Base-by-base conservation (phyloP, 2,329 filamentous ascomycete species). In the Aaosphaeria pasadenensis region DNA sequence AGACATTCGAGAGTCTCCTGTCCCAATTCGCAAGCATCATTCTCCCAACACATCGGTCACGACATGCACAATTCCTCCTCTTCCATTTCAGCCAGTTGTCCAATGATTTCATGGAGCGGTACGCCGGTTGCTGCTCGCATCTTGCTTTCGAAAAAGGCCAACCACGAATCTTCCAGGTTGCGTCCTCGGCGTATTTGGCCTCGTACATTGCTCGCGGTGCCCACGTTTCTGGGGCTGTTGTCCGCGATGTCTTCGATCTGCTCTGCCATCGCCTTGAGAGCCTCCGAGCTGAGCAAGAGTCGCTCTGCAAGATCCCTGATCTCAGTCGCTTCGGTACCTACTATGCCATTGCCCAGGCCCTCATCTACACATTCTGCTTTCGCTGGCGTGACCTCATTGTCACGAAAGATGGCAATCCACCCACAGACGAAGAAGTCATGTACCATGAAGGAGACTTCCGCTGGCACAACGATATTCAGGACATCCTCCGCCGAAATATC, bases 361-460 rank as follows among this genome's bases (percentile, higher is more conserved):
- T 95, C 3, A 81, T 96, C 28, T 96, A 96, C 74, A 92, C 95
- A 50, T 96, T 95, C 72, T 99, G 94, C 76, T 99, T 99, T 77
- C 86, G 94, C 47, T 99, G 94, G 94, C 87, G 90, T 52, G 92
- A 97, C 63, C 78, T 99, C 42, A 87, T 89, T 47, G 76, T 82
- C 17, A 79, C 69, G 7, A 72, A 77, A 39, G 78, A 83, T 39
- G 72, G 78, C 7, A 48, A 47, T 3, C 49, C 58, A 11, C 57
- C 59, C 6, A 59, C 63, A 0, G 67, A 72, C 46, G 75, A 82
- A 33, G 50, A 76, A 72, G 51, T 80, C 82, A 48, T 87, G 82
- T 71, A 81, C 75, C 53, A 87, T 82, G 49, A 85, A 3, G 84
- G 87, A 56, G 88, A 95, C 48, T 83, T 95, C 39, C 79, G 81